phyloP scores from a whole-genome alignment of 2,329 filamentous ascomycete species.

The Cadophora sp. region DNA sequence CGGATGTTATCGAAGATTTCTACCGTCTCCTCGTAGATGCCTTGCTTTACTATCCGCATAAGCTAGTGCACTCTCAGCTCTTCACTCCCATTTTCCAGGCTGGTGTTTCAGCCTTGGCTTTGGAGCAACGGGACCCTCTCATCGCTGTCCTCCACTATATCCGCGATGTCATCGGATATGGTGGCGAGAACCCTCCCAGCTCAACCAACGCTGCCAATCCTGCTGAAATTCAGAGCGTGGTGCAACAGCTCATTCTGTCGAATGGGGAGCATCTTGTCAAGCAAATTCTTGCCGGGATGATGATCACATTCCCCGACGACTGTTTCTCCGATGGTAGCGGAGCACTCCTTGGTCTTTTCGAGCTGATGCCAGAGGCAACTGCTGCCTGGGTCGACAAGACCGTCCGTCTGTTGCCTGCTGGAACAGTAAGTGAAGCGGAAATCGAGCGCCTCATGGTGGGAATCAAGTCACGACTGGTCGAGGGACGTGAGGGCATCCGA shows the following conservation, averaged over 20 bases:
- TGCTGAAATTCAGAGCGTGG: slow-evolving; percentile 74
- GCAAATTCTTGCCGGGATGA: slow-evolving; percentile 94
- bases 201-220: slow-evolving; percentile 63
- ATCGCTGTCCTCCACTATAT: slow-evolving; percentile 93
- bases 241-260: slow-evolving; percentile 72
- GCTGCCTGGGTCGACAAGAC: slow-evolving; percentile 84
- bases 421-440: slow-evolving; percentile 81
- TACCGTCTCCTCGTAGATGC: slow-evolving; percentile 93
- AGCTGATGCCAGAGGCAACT: slow-evolving; percentile 81
- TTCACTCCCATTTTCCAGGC: slow-evolving; percentile 86
- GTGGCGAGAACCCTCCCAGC: slow-evolving; percentile 73
- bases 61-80: slow-evolving; percentile 79
- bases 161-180: slow-evolving; percentile 89
- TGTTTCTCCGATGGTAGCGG: slow-evolving; percentile 95
- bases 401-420: slow-evolving; percentile 81
- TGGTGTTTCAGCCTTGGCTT: slow-evolving; percentile 81
- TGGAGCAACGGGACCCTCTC: slow-evolving; percentile 91
- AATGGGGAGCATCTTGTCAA: slow-evolving; percentile 84
- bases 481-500: slow-evolving; percentile 65
- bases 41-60: slow-evolving; percentile 88
- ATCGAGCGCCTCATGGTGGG: slow-evolving; percentile 80
- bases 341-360: slow-evolving; percentile 88
- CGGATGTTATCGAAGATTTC: slow-evolving; percentile 74
- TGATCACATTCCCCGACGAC: slow-evolving; percentile 97
- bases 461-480: slow-evolving; percentile 79